phyloP scores from a whole-genome alignment of 306 rosid species.

The Cucurbita moschata region DNA sequence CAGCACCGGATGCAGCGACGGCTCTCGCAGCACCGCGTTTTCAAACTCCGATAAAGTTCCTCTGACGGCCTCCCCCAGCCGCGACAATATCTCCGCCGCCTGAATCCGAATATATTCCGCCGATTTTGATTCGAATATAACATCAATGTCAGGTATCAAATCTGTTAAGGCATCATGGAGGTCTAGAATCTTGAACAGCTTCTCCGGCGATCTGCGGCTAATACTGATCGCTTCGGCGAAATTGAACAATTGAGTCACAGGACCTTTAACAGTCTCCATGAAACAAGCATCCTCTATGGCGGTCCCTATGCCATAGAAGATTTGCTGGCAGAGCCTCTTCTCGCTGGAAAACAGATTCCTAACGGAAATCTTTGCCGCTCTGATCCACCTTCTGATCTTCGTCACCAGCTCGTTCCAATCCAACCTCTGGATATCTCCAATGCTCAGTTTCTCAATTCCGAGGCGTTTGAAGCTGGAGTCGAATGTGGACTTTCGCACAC shows the following conservation, averaged over 20 bases:
- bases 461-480: slow-evolving; percentile 65
- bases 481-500: slow-evolving; percentile 66
- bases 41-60: slow-evolving; percentile 92
- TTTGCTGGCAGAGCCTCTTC: slow-evolving; percentile 79
- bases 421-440: slow-evolving; percentile 84
- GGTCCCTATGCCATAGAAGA: slow-evolving; percentile 66
- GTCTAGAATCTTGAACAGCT: slow-evolving; percentile 80
- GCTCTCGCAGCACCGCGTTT: slow-evolving; percentile 78
- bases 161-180: slow-evolving; percentile 78
- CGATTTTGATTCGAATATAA: slow-evolving; percentile 70
- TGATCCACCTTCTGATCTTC: slow-evolving; percentile 89
- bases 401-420: slow-evolving; percentile 77
- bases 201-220: slow-evolving; percentile 85
- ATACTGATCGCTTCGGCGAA: slow-evolving; percentile 89
- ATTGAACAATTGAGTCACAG: slow-evolving; percentile 84
- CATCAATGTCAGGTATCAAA: slow-evolving; percentile 78
- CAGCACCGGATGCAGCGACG: slow-evolving; percentile 81
- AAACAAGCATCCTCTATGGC: slow-evolving; percentile 82
- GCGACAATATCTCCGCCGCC: slow-evolving; percentile 78
- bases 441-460: slow-evolving; percentile 72
- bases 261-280: slow-evolving; percentile 87
- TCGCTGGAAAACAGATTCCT: slow-evolving; percentile 73
- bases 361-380: slow-evolving; percentile 69
- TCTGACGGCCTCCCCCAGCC: slow-evolving; percentile 88
- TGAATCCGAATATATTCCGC: slow-evolving; percentile 77